phyloP scores from a whole-genome alignment of 768 basidiomycete species.

The Agrocybe praecox region DNA sequence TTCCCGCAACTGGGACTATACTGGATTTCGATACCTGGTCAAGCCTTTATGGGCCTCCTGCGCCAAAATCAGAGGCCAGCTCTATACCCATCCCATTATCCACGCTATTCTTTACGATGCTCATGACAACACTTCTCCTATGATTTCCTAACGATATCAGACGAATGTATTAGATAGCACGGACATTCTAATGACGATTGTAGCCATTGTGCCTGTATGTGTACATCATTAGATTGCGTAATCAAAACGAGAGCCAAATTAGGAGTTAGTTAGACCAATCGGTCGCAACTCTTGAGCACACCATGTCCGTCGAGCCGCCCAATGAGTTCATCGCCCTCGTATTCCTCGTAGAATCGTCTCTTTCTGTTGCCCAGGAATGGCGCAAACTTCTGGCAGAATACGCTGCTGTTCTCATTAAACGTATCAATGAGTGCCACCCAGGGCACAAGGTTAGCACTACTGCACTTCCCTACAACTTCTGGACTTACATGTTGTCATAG shows the following conservation, averaged over 20 bases:
- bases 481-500: conserved; percentile 6
- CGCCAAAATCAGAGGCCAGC: conserved; percentile 11
- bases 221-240: neutral
- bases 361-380: conserved; percentile 58
- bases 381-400: conserved; percentile 45
- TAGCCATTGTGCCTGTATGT: neutral
- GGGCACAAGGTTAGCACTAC: conserved; percentile 34
- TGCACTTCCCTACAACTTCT: neutral
- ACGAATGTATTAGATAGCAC: neutral
- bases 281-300: neutral
- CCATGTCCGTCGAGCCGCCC: conserved; percentile 24
- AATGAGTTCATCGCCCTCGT: conserved; percentile 47
- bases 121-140: neutral
- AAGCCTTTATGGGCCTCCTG: conserved; percentile 28
- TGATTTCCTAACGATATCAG: neutral
- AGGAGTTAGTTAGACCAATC: neutral
- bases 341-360: conserved; percentile 64
- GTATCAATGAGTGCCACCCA: conserved; percentile 46
- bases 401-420: conserved; percentile 51
- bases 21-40: conserved; percentile 34
- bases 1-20: conserved; percentile 33
- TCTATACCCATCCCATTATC: neutral
- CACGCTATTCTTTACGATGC: neutral
- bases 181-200: conserved; percentile 1
- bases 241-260: neutral